Evolutionary conservation across 208 protist species (phyloP).

Genomic region (Trypanosoma rangeli): DNA sequence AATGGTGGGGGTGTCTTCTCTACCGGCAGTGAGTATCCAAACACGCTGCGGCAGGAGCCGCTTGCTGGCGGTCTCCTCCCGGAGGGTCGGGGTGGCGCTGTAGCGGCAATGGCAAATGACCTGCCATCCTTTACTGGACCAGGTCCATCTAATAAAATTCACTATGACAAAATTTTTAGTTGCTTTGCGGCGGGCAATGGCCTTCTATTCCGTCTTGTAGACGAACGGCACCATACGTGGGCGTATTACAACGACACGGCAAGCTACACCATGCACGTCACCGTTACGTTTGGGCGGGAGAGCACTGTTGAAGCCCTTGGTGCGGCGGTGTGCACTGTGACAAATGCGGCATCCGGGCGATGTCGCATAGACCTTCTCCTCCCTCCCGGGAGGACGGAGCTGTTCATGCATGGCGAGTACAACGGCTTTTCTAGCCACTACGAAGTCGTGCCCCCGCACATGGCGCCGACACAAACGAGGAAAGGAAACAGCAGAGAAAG

Average conservation of each 20-base stretch:
- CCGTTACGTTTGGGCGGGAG: constrained; percentile 64
- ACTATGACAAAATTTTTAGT: constrained; percentile 44
- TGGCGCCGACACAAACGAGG: not conserved
- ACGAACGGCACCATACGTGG: constrained; percentile 52
- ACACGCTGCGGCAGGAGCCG: not conserved
- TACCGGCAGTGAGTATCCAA: not conserved
- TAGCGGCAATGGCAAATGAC: constrained; percentile 24
- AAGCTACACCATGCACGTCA: constrained; percentile 60
- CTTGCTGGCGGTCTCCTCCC: not conserved
- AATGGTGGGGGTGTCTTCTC: not conserved
- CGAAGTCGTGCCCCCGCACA: constrained; percentile 34
- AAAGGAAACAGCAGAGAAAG: not conserved
- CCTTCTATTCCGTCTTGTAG: constrained; percentile 76
- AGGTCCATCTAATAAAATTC: constrained; percentile 41
- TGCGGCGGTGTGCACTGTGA: constrained; percentile 31
- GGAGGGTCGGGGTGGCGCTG: not conserved
- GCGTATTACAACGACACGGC: constrained; percentile 82
- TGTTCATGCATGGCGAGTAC: constrained; percentile 80
- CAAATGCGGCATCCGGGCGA: constrained; percentile 44
- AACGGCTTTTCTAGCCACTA: constrained; percentile 61
- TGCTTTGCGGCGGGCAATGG: constrained; percentile 76
- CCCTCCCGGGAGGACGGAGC: constrained; percentile 48
- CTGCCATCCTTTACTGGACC: constrained; percentile 33
- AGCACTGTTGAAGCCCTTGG: constrained; percentile 49
- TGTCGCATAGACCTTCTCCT: constrained; percentile 48